Evolutionary conservation across 495 filamentous ascomycete genomes (phyloP).

Genomic region (Antarctomyces pellizariae): DNA sequence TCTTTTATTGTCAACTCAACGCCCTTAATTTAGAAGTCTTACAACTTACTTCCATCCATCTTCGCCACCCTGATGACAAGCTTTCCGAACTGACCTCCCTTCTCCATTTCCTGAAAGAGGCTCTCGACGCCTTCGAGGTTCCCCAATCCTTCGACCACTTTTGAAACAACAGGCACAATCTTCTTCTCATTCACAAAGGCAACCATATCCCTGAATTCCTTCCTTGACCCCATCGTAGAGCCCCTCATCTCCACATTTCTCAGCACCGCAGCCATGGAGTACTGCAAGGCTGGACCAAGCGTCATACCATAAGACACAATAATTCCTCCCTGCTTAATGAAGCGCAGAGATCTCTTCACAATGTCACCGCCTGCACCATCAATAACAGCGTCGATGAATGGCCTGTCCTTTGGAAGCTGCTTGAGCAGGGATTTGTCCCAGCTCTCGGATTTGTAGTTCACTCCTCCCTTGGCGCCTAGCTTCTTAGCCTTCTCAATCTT

Average conservation of each 20-base stretch:
- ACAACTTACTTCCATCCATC: no score
- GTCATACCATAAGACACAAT: conserved; percentile 63
- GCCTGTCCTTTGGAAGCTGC: conserved; percentile 30
- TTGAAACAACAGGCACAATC: conserved; percentile 38
- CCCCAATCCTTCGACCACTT: conserved; percentile 35
- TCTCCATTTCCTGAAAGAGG: conserved; percentile 53
- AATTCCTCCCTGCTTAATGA: conserved; percentile 28
- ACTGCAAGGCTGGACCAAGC: conserved; percentile 45
- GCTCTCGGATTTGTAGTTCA: conserved; percentile 35
- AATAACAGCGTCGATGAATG: conserved; percentile 42
- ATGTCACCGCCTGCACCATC: conserved; percentile 62
- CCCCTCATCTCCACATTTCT: conserved; percentile 53
- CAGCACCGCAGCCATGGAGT: conserved; percentile 43
- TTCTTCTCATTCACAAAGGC: conserved; percentile 39
- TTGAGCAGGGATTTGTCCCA: conserved; percentile 46
- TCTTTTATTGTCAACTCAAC: no score
- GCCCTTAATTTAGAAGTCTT: no score
- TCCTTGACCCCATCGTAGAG: conserved; percentile 52
- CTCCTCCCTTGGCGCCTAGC: conserved; percentile 45
- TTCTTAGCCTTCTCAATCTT: conserved; percentile 40
- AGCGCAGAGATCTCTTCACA: conserved; percentile 25
- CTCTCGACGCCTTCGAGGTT: conserved; percentile 39
- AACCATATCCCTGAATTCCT: conserved; percentile 57
- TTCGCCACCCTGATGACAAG: no score
- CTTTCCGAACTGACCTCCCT: conserved; percentile 59